Conservation (phyloP, 1,139 yeast species). For the Yamadazyma buinensis region DNA sequence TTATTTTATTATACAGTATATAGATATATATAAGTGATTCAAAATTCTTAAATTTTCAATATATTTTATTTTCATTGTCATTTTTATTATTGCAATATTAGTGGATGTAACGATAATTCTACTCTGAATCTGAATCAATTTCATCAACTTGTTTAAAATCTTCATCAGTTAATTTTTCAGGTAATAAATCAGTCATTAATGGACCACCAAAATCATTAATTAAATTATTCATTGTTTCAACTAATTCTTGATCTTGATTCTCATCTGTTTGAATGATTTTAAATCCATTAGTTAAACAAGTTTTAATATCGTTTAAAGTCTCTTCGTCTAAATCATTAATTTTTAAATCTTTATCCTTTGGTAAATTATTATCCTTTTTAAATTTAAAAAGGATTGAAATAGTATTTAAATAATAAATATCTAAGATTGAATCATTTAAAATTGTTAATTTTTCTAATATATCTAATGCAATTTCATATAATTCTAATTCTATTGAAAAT, state of each 20-base stretch:
- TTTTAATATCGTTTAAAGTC: conserved; percentile 41
- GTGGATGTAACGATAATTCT: no score
- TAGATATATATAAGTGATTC: no score
- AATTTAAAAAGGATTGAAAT: conserved; percentile 64
- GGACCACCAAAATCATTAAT: conserved; percentile 61
- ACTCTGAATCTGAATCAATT: conserved; percentile 18
- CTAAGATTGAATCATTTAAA: conserved; percentile 79
- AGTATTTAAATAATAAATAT: conserved; percentile 77
- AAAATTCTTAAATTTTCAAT: neutral
- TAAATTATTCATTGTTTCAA: conserved; percentile 47
- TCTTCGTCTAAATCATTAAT: conserved; percentile 26
- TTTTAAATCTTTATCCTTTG: conserved; percentile 35
- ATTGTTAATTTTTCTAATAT: conserved; percentile 64
- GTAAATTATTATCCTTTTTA: conserved; percentile 28
- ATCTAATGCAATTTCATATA: conserved; percentile 60
- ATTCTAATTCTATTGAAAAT: conserved; percentile 73
- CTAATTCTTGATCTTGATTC: conserved; percentile 43
- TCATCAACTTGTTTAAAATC: conserved; percentile 48
- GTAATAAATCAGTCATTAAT: conserved; percentile 41
- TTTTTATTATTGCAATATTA: no score
- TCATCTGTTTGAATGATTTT: conserved; percentile 44
- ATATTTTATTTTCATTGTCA: no score
- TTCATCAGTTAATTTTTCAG: conserved; percentile 38
- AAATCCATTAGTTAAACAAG: conserved; percentile 55
- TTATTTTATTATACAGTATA: no score